Evolutionary conservation across 2,329 filamentous ascomycete species (phyloP), one percentile per base, ranked within the genome.

Genomic region (Trichoderma citrinoviride): DNA sequence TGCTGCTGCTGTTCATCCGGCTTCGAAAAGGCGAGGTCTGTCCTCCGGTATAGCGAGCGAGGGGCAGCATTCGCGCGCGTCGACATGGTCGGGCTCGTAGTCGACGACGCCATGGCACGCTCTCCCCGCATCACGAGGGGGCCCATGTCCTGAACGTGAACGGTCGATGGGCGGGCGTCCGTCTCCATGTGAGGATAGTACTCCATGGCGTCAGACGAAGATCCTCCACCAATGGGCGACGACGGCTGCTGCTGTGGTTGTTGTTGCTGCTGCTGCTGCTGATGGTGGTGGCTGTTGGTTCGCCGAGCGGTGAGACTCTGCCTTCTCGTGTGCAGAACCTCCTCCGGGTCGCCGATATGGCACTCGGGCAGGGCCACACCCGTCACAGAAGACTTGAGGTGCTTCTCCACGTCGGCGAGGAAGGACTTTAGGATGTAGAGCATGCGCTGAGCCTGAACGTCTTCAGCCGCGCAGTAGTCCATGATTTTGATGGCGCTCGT

Each of bases 341-440:
- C 52, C 27, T 61, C 49, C 8, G 63, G 63, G 33, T 65, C 56
- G 17, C 55, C 49, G 14, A 65, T 65, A 17, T 44, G 49, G 14
- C 21, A 43, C 33, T 65, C 56, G 5, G 56, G 49, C 6, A 65
- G 41, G 17, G 33, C 29, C 27, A 40, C 40, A 56, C 23, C 54
- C 47, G 63, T 12, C 2, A 43, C 49, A 17, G 43, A 19, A 14
- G 63, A 65, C 7, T 61, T 53, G 15, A 27, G 43, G 17, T 66
- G 61, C 33, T 66, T 55, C 29, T 64, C 55, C 7, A 71, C 64
- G 3, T 67, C 69, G 14, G 61, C 52, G 7, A 77, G 73, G 66
- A 87, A 86, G 6, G 77, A 79, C 3, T 76, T 75, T 14, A 86
- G 72, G 41, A 86, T 85, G 61, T 80, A 81, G 10, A 78, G 73